These are phyloP conservation scores for Balamuthia mandrillaris DNA, from an alignment of 208 protist species.

Conservation along the genomic window DNA sequence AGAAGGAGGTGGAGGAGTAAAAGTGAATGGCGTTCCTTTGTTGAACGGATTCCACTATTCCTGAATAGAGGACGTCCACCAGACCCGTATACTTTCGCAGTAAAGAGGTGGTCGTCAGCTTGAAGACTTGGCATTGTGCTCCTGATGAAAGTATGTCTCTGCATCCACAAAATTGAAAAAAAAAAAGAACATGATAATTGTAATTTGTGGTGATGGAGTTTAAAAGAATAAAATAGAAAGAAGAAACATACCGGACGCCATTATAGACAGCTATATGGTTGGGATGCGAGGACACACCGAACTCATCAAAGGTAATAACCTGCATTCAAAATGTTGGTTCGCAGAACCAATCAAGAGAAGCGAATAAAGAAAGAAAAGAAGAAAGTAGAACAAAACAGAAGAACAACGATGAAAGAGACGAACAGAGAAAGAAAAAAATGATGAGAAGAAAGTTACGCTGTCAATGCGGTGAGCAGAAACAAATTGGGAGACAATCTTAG, in stretches of 20 bases:
- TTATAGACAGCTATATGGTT: constrained; percentile 90
- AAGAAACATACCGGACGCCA: constrained; percentile 71
- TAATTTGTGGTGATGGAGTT: not conserved
- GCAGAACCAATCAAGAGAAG: too few relatives aligned
- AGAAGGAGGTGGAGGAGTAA: not conserved
- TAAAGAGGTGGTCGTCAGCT: constrained; percentile 21
- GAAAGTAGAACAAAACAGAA: not conserved
- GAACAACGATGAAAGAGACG: not conserved
- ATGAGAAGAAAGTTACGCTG: not conserved
- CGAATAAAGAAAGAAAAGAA: not conserved
- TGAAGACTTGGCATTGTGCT: not conserved
- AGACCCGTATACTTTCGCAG: constrained; percentile 44
- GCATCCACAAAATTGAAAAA: not conserved
- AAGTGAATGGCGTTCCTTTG: not conserved
- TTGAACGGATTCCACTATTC: too few relatives aligned
- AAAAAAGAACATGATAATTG: not conserved
- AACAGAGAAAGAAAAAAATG: not conserved
- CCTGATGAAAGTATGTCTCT: not conserved
- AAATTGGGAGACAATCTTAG: constrained; percentile 54
- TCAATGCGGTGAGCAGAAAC: not conserved
- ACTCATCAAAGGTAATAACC: constrained; percentile 90
- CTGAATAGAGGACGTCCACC: constrained; percentile 29
- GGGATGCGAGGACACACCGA: constrained; percentile 88
- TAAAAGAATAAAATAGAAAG: not conserved
- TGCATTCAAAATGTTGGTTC: too few relatives aligned